These are phyloP conservation scores for Brettanomyces nanus DNA, from an alignment of 805 yeast genomes.

Conservation along the genomic window DNA sequence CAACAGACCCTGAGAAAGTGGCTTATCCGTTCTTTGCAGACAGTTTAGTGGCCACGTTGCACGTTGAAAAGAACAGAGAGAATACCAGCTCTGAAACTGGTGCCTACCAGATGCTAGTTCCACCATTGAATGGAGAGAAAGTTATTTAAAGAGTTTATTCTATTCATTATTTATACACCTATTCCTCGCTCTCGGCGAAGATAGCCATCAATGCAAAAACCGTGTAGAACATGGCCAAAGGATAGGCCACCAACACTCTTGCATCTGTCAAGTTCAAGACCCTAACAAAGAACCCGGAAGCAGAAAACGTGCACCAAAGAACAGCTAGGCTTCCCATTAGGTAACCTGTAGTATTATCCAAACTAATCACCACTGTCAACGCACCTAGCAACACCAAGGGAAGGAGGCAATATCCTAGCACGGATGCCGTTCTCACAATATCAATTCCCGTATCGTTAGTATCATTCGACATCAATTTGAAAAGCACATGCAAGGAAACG, in stretches of 20 bases:
- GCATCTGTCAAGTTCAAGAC: constrained; percentile 78
- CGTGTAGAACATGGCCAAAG: constrained; percentile 82
- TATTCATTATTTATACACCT: not conserved
- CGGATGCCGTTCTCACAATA: constrained; percentile 72
- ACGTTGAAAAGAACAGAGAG: constrained; percentile 56
- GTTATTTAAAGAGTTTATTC: no score
- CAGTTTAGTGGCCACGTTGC: constrained; percentile 60
- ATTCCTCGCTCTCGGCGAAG: constrained; percentile 36
- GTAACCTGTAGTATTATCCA: constrained; percentile 75
- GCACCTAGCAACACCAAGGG: constrained; percentile 79
- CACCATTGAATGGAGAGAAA: constrained; percentile 31
- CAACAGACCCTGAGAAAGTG: constrained; percentile 15
- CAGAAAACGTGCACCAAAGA: constrained; percentile 86
- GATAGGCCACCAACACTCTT: constrained; percentile 87
- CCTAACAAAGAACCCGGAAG: constrained; percentile 87
- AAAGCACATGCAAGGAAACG: constrained; percentile 69
- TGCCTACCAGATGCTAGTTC: constrained; percentile 65
- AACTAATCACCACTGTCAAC: constrained; percentile 52
- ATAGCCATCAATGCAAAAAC: constrained; percentile 95
- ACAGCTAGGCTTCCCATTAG: constrained; percentile 57
- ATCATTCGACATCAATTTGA: constrained; percentile 77
- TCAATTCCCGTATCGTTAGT: constrained; percentile 33
- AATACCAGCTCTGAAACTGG: constrained; percentile 44
- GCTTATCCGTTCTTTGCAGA: constrained; percentile 49
- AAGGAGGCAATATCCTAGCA: constrained; percentile 85